Evolutionary conservation across 768 basidiomycete genomes (phyloP).

Genomic region (Tylopilus rubrobrunneus): DNA sequence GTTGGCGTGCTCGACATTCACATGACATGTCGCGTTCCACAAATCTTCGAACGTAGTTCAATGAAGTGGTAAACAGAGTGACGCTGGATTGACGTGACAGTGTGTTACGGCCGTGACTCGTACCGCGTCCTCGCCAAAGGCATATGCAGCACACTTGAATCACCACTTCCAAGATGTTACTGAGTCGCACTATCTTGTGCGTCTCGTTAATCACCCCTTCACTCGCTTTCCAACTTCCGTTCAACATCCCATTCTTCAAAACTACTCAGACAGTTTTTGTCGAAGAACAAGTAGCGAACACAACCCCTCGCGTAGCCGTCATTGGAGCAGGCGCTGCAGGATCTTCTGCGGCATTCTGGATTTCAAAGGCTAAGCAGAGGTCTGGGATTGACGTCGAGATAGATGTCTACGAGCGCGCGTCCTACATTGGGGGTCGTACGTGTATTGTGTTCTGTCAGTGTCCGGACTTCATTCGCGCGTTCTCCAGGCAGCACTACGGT

Average conservation of each 20-base stretch:
- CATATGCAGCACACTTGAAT: not conserved
- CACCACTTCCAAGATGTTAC: constrained; percentile 11
- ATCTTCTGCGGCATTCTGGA: constrained; percentile 80
- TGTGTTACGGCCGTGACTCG: not conserved
- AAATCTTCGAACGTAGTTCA: not conserved
- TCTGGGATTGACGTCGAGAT: constrained; percentile 68
- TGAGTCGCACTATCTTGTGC: constrained; percentile 14
- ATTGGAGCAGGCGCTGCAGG: constrained; percentile 91
- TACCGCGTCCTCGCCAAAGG: not conserved
- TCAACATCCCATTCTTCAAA: constrained; percentile 55
- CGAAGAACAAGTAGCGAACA: constrained; percentile 18
- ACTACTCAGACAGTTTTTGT: constrained; percentile 22
- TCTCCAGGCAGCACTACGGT: constrained; percentile 70
- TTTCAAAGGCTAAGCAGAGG: constrained; percentile 71
- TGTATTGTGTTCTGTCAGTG: constrained; percentile 19
- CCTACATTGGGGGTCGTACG: constrained; percentile 84
- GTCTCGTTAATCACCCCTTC: constrained; percentile 22
- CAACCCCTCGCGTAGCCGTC: constrained; percentile 66
- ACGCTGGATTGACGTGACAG: not conserved
- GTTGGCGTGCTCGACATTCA: not conserved
- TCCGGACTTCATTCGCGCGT: constrained; percentile 1
- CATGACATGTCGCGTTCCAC: not conserved
- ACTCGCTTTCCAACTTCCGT: constrained; percentile 45
- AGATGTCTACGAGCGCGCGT: constrained; percentile 77
- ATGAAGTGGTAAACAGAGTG: not conserved